Percentiles rank a stretch among this genome's conserved stretches.
Conservation (phyloP, 2,329 filamentous ascomycete species). For the Beauveria scarabaeidicola region DNA sequence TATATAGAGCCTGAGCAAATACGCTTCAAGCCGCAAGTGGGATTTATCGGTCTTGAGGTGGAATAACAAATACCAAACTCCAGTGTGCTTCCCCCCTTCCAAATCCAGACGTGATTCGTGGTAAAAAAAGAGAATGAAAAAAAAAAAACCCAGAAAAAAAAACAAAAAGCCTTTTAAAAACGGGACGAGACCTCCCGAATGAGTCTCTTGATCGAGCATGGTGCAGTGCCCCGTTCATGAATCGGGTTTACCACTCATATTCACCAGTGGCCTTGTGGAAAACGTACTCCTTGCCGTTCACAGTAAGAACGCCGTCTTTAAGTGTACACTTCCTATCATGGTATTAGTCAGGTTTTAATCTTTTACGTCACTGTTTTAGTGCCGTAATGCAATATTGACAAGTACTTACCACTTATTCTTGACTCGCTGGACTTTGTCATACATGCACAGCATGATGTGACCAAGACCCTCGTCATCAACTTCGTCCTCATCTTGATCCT, state of each 20-base stretch:
- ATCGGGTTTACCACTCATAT: conserved; percentile 77
- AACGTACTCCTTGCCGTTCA: conserved; percentile 90
- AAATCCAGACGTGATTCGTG: neutral
- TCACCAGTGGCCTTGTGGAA: conserved; percentile 97
- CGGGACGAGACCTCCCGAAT: neutral
- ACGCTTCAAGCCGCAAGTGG: neutral
- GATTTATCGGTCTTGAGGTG: neutral
- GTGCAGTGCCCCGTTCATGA: neutral
- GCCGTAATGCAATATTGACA: neutral
- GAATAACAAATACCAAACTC: neutral
- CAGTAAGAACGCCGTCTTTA: conserved; percentile 90
- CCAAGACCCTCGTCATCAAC: conserved; percentile 77
- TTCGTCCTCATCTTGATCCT: conserved; percentile 73
- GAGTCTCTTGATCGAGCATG: neutral
- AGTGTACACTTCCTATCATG: conserved; percentile 81
- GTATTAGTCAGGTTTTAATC: neutral
- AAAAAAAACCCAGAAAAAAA: neutral
- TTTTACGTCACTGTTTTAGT: too few relatives aligned
- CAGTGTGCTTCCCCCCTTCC: neutral
- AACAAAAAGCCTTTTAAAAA: neutral
- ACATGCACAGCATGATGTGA: conserved; percentile 97
- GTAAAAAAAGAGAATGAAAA: neutral
- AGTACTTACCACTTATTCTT: conserved; percentile 85
- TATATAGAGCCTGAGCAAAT: too few relatives aligned
- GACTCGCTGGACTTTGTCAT: conserved; percentile 96